Conservation (phyloP, 2,329 filamentous ascomycete species). For the Neofusicoccum ribis region DNA sequence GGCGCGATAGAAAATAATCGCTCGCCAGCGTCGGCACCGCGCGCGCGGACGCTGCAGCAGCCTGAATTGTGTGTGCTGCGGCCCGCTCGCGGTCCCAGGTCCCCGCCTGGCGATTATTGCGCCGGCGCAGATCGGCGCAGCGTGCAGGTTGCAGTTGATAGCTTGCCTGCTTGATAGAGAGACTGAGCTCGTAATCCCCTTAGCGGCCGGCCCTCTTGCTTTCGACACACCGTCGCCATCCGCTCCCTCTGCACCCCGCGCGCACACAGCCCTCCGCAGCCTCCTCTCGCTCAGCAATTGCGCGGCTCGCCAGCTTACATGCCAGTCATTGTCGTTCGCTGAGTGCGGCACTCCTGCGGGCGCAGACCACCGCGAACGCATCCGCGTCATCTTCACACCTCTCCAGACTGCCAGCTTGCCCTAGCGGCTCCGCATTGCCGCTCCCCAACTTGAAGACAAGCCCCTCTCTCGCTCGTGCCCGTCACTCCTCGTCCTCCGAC, state of each 20-base stretch:
- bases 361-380: slow-evolving; percentile 7
- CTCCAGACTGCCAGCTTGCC: neutral
- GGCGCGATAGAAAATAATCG: neutral
- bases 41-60: neutral
- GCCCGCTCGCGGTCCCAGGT: slow-evolving; percentile 5
- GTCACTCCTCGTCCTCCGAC: neutral
- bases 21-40: neutral
- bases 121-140: slow-evolving; percentile 16
- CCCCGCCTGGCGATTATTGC: slow-evolving; percentile 16
- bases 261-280: neutral
- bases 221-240: slow-evolving; percentile 4
- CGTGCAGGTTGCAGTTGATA: slow-evolving; percentile 15
- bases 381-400: slow-evolving; percentile 13
- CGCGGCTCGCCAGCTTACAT: neutral
- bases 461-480: neutral
- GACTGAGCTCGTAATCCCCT: slow-evolving; percentile 19
- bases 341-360: slow-evolving; percentile 11
- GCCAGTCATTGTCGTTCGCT: slow-evolving; percentile 18
- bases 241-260: neutral
- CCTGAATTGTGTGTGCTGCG: slow-evolving; percentile 8
- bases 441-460: neutral
- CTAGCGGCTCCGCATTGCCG: neutral
- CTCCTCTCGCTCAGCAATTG: slow-evolving; percentile 5
- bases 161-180: slow-evolving; percentile 17
- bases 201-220: slow-evolving; percentile 15